phyloP scores from a whole-genome alignment of 1,284 basidiomycete species.

The Pascua guehoae region DNA sequence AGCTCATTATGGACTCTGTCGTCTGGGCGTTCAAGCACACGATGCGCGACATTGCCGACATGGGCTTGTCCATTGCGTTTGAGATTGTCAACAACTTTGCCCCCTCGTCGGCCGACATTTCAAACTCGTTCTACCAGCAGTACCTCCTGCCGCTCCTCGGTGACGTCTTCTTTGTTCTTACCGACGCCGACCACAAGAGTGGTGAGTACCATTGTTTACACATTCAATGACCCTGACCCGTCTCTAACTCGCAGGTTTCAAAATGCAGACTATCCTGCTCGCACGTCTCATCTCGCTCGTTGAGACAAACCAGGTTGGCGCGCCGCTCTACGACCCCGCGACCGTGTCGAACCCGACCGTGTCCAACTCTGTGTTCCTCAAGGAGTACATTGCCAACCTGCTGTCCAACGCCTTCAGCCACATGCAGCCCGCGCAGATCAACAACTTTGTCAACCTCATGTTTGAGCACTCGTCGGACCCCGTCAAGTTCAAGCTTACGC shows the following conservation, averaged over 20 bases:
- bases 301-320: slow-evolving; percentile 73
- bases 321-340: slow-evolving; percentile 80
- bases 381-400: slow-evolving; percentile 83
- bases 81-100: slow-evolving; percentile 97
- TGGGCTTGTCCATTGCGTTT: slow-evolving; percentile 84
- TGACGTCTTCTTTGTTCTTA: slow-evolving; percentile 96
- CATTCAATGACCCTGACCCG: slow-evolving; percentile 1
- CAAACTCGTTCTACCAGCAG: slow-evolving; percentile 81
- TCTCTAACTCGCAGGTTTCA: slow-evolving; percentile 59
- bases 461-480: slow-evolving; percentile 85
- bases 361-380: slow-evolving; percentile 78
- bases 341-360: slow-evolving; percentile 69
- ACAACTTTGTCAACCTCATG: slow-evolving; percentile 73
- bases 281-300: slow-evolving; percentile 92
- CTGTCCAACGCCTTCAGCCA: slow-evolving; percentile 86
- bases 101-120: slow-evolving; percentile 68
- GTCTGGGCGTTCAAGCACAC: slow-evolving; percentile 99
- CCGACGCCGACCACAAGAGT: slow-evolving; percentile 97
- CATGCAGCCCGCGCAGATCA: slow-evolving; percentile 74
- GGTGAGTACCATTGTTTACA: slow-evolving; percentile 48
- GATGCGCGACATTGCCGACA: slow-evolving; percentile 98
- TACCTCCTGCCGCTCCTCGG: slow-evolving; percentile 92
- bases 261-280: slow-evolving; percentile 82
- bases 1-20: slow-evolving; percentile 96
- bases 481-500: slow-evolving; percentile 88